phyloP scores from a whole-genome alignment of 2,329 filamentous ascomycete genomes.

The Periconia sp. region DNA sequence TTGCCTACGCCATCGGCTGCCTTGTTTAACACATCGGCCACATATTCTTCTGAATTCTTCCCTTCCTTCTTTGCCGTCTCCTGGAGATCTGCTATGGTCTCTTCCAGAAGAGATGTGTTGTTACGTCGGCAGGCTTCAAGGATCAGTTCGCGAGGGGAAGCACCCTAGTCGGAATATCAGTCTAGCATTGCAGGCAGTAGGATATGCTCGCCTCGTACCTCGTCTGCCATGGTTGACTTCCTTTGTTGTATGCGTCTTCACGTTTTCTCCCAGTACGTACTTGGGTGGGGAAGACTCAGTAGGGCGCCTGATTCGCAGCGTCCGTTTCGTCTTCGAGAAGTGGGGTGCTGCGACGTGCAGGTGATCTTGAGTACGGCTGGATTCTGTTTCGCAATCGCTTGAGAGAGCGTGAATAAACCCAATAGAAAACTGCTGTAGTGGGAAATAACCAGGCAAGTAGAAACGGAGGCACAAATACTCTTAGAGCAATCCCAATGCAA shows the following conservation, averaged over 20 bases:
- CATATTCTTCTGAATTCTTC: conserved; percentile 55
- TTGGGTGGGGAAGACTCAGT: neutral
- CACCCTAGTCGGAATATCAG: conserved; percentile 62
- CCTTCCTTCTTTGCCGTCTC: conserved; percentile 52
- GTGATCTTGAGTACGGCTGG: neutral
- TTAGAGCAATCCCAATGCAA: too few relatives aligned
- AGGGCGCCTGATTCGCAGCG: neutral
- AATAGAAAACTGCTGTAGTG: too few relatives aligned
- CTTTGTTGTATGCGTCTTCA: neutral
- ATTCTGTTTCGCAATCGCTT: neutral
- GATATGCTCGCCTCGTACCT: conserved; percentile 18
- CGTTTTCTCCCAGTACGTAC: neutral
- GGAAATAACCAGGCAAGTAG: neutral
- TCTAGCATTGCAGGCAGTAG: neutral
- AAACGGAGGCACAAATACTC: neutral
- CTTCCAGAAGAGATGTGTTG: conserved; percentile 81
- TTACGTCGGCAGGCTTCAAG: conserved; percentile 92
- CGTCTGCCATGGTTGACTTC: conserved; percentile 38
- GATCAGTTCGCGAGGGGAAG: conserved; percentile 79
- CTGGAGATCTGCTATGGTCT: conserved; percentile 64
- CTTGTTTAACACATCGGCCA: conserved; percentile 79
- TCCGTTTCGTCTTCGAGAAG: neutral
- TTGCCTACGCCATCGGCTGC: conserved; percentile 85
- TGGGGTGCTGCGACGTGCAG: neutral
- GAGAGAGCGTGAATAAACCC: too few relatives aligned